Conservation (phyloP, 2,329 filamentous ascomycete genomes). For the Penicillium glabrum region DNA sequence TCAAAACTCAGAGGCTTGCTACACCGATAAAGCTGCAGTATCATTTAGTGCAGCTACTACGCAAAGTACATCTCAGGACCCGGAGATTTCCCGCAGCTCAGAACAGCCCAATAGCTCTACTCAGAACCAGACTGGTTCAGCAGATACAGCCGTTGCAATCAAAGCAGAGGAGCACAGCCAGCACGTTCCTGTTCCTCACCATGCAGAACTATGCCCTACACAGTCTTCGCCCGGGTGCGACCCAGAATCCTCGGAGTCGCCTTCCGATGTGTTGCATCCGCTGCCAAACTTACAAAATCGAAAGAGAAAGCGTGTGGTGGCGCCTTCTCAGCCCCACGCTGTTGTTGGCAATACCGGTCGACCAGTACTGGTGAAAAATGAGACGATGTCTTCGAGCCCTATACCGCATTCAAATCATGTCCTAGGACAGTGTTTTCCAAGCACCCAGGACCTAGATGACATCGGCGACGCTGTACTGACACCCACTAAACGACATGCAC, state of each 20-base stretch:
- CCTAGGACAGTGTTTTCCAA: conserved; percentile 39
- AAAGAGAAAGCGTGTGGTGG: conserved; percentile 22
- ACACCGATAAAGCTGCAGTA: not conserved
- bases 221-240: conserved; percentile 11
- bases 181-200: not conserved
- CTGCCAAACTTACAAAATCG: conserved; percentile 12
- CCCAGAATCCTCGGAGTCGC: conserved; percentile 3
- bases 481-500: conserved; percentile 38
- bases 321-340: not conserved
- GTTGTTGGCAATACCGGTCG: conserved; percentile 10
- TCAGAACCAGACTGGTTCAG: not conserved
- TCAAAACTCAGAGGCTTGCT: not conserved
- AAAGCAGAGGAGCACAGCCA: conserved; percentile 7
- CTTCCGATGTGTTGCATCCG: conserved; percentile 1
- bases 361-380: conserved; percentile 35
- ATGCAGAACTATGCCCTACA: conserved; percentile 15
- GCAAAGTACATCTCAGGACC: not conserved
- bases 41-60: not conserved
- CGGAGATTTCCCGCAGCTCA: not conserved
- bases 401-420: conserved; percentile 10
- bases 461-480: conserved; percentile 42
- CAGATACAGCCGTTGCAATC: not conserved
- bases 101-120: not conserved
- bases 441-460: conserved; percentile 63
- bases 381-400: conserved; percentile 36